Conservation (phyloP, 139 green algal species). For the Astrephomene gubernaculifera region DNA sequence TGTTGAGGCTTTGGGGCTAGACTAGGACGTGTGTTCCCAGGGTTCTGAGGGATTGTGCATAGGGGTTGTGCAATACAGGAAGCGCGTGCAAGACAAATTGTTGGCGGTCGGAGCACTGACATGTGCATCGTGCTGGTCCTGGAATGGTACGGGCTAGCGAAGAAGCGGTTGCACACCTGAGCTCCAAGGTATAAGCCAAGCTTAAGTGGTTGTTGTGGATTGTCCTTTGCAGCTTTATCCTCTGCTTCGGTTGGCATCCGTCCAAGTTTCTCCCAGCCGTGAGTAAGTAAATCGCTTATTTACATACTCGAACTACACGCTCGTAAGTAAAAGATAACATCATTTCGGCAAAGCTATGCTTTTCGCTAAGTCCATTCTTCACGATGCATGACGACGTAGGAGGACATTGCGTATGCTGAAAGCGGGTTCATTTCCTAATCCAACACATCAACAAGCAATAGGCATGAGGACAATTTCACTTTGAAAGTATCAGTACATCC, state of each 20-base stretch:
- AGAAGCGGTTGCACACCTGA: not conserved
- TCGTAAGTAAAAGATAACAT: not conserved
- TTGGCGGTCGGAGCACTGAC: not conserved
- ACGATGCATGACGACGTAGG: not conserved
- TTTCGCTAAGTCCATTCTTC: not conserved
- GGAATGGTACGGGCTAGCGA: not conserved
- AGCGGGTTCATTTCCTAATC: no score
- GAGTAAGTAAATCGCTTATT: not conserved
- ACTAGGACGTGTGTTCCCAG: not conserved
- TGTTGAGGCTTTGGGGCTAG: slow-evolving; percentile 1
- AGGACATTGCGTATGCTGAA: no score
- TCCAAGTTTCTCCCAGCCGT: not conserved
- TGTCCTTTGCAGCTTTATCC: not conserved
- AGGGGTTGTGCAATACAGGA: not conserved
- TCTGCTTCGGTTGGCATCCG: not conserved
- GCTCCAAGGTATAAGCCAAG: slow-evolving; percentile 34
- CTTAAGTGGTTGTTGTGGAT: slow-evolving; percentile 4
- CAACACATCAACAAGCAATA: not conserved
- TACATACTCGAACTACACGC: not conserved
- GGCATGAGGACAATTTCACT: not conserved
- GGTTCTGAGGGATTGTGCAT: not conserved
- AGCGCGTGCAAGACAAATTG: not conserved
- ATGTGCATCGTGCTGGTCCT: not conserved
- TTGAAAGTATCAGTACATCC: not conserved
- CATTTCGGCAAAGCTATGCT: not conserved